phyloP scores from a whole-genome alignment of 768 basidiomycete genomes.

The Mycena alexandri region DNA sequence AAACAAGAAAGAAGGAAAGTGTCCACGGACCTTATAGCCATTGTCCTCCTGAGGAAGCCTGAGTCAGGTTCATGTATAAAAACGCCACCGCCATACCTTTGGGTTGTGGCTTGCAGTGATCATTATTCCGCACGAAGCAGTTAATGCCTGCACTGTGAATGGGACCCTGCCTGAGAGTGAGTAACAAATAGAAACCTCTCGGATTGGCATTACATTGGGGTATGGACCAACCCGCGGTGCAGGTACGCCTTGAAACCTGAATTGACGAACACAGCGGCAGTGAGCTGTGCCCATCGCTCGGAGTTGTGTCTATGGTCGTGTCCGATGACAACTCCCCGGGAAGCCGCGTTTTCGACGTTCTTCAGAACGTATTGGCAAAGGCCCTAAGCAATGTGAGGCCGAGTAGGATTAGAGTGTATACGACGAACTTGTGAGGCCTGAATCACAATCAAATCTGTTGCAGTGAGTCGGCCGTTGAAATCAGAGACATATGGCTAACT shows the following conservation, averaged over 20 bases:
- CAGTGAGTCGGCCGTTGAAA: background rate
- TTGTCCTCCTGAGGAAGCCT: conserved; percentile 74
- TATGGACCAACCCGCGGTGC: conserved; percentile 79
- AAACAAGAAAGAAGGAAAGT: background rate
- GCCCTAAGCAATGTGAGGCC: conserved; percentile 60
- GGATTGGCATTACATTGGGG: conserved; percentile 69
- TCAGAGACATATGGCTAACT: conserved; percentile 1
- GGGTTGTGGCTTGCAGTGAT: conserved; percentile 96
- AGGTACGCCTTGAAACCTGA: conserved; percentile 79
- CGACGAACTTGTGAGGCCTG: conserved; percentile 80
- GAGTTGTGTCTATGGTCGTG: conserved; percentile 90
- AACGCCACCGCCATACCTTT: conserved; percentile 61
- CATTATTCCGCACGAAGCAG: conserved; percentile 89
- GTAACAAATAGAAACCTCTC: background rate
- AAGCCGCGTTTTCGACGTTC: conserved; percentile 63
- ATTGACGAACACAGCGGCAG: conserved; percentile 76
- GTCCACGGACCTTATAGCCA: conserved; percentile 77
- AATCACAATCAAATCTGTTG: conserved; percentile 77
- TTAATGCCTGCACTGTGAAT: conserved; percentile 74
- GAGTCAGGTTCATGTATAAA: background rate
- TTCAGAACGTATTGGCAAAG: conserved; percentile 78
- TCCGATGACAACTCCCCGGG: conserved; percentile 83
- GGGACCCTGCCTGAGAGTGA: conserved; percentile 69
- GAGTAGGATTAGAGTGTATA: background rate
- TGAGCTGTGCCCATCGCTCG: conserved; percentile 80